Evolutionary conservation across 495 filamentous ascomycete genomes (phyloP).

Genomic region (Lepraria neglecta): DNA sequence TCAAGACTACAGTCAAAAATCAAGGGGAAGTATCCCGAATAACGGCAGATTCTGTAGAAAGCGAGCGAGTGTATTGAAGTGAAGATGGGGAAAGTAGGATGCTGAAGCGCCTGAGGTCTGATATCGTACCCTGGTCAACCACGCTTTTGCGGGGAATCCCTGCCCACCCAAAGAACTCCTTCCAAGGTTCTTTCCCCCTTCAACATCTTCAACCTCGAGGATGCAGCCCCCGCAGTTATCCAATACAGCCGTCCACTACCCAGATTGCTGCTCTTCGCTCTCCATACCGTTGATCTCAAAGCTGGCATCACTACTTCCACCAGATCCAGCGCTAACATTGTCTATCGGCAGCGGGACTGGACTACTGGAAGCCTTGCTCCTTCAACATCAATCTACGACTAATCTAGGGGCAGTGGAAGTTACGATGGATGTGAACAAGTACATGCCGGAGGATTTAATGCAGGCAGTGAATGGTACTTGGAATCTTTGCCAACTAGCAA

Average conservation of each 20-base stretch:
- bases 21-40: not conserved
- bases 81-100: conserved; percentile 5
- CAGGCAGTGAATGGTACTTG: conserved; percentile 41
- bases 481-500: conserved; percentile 34
- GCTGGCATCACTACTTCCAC: conserved; percentile 38
- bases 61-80: not conserved
- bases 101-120: not conserved
- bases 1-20: not conserved
- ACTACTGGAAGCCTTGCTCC: conserved; percentile 46
- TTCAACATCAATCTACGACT: conserved; percentile 26
- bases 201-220: not conserved
- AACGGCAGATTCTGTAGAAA: not conserved
- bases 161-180: not conserved
- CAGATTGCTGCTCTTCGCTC: conserved; percentile 46
- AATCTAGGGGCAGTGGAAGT: conserved; percentile 31
- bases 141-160: conserved; percentile 1
- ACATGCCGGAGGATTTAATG: conserved; percentile 40
- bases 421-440: conserved; percentile 35
- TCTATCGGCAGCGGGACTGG: conserved; percentile 52
- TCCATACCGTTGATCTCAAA: conserved; percentile 38
- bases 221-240: not conserved
- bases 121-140: not conserved
- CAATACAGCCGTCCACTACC: not conserved
- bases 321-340: conserved; percentile 36
- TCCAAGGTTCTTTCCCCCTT: not conserved